phyloP scores from a whole-genome alignment of 2,329 filamentous ascomycete species.

The Fusarium protoensiforme region DNA sequence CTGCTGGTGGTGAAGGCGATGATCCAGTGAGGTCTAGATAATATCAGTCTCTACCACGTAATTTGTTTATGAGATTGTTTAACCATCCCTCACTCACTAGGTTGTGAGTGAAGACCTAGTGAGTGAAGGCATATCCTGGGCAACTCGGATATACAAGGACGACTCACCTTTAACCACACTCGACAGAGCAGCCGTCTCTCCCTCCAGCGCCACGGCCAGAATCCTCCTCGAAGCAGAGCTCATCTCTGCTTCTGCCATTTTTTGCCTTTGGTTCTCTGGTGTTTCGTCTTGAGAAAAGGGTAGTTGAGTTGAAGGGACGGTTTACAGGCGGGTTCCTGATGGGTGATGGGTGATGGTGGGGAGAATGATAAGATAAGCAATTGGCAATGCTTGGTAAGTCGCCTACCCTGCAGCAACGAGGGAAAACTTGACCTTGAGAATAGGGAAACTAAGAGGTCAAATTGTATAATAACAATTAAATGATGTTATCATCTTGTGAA shows the following conservation, averaged over 20 bases:
- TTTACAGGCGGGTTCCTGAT: slow-evolving; percentile 30
- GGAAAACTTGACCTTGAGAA: neutral
- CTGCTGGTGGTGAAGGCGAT: slow-evolving; percentile 49
- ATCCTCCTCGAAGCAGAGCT: slow-evolving; percentile 57
- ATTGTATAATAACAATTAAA: neutral
- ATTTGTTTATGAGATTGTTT: neutral
- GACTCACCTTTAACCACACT: slow-evolving; percentile 64
- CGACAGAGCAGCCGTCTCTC: slow-evolving; percentile 58
- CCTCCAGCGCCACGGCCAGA: slow-evolving; percentile 65
- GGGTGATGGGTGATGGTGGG: slow-evolving; percentile 26
- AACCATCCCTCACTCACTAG: neutral
- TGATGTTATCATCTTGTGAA: no score
- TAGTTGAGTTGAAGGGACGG: slow-evolving; percentile 8
- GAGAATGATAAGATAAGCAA: slow-evolving; percentile 35
- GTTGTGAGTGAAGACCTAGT: neutral
- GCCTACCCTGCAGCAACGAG: slow-evolving; percentile 11
- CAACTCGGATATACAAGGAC: neutral
- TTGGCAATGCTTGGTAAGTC: neutral
- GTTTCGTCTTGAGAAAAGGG: neutral
- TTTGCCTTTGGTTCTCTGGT: neutral
- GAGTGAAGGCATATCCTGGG: neutral
- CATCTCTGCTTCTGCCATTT: slow-evolving; percentile 35
- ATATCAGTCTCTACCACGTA: slow-evolving; percentile 1
- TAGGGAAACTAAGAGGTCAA: neutral
- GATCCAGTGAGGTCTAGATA: slow-evolving; percentile 64